phyloP scores from a whole-genome alignment of 208 protist genomes.

The Endotrypanum monterogeii region DNA sequence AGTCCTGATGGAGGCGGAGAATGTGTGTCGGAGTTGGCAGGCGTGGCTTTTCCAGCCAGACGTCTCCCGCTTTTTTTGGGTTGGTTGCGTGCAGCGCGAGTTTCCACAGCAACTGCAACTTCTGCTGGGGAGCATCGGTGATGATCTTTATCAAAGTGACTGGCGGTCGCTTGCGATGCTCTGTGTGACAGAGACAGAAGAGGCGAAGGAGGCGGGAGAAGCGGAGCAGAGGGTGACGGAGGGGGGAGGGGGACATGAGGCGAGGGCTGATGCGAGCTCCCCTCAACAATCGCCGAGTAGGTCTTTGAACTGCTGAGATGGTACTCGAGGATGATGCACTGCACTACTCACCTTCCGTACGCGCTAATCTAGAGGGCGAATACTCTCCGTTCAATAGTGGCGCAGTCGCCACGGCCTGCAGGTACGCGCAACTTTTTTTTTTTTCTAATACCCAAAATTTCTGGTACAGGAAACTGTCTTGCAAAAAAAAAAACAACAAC shows the following conservation, averaged over 20 bases:
- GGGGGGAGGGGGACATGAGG: neutral
- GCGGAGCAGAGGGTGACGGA: slow-evolving; percentile 1
- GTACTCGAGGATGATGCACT: too few relatives aligned
- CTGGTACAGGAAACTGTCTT: too few relatives aligned
- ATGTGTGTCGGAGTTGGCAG: slow-evolving; percentile 67
- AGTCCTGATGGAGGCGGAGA: slow-evolving; percentile 54
- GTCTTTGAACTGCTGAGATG: too few relatives aligned
- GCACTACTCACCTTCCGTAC: too few relatives aligned
- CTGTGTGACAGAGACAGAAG: slow-evolving; percentile 44
- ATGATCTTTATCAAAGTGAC: slow-evolving; percentile 51
- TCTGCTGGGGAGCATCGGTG: slow-evolving; percentile 41
- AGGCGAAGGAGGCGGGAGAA: slow-evolving; percentile 14
- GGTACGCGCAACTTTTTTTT: too few relatives aligned
- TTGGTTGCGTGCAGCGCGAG: slow-evolving; percentile 73
- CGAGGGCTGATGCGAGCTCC: too few relatives aligned
- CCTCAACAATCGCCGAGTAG: too few relatives aligned
- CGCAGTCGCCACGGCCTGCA: too few relatives aligned
- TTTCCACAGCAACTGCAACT: slow-evolving; percentile 47
- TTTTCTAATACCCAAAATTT: too few relatives aligned
- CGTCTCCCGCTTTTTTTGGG: slow-evolving; percentile 68
- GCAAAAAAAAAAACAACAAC: too few relatives aligned
- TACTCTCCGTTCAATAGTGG: too few relatives aligned
- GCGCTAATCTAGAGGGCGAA: too few relatives aligned
- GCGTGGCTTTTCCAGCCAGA: slow-evolving; percentile 52
- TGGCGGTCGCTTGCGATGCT: slow-evolving; percentile 82